Base-by-base conservation (phyloP, 352 stramenopile genomes). In the Phytophthora palmivora region DNA sequence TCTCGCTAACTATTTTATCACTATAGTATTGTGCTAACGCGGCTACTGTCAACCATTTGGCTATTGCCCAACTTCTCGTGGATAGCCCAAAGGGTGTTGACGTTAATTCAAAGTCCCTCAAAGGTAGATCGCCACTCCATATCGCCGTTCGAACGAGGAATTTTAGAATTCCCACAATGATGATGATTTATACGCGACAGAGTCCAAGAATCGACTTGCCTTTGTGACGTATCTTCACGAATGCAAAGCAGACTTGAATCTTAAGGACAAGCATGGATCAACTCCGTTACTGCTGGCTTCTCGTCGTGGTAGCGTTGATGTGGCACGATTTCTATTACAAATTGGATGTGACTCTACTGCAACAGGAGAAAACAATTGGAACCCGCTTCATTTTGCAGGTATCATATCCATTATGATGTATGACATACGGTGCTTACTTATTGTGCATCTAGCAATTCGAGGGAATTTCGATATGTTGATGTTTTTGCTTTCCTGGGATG, bases 91-190 rank as follows among this genome's bases (percentile, higher is more conserved):
- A 58, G 4, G 43, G 43, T 0, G 48, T 74, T 2, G 39, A 77
- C 12, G 21, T 89, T 7, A 77, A 90, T 48, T 56, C 61, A 1
- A 57, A 37, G 15, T 86, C 80, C 10, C 18, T 81, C 0, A 86
- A 89, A 72, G 77, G 83, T 15, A 65, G 79, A 52, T 79, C 79
- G 1, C 63, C 83, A 3, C 55, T 92, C 39, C 83, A 92, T 53
- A 37, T 89, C 15, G 49, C 65, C 12, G 74, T 58, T 46, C 67
- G 45, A 43, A 49, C 37, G 28, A 58, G 4, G 18, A 56, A 68
- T 7, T 28, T 33, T 12, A 45, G 18, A 36, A 9, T 28, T 9
- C 15, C 7, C 9, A 19, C 42, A 7, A 34, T 14, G 2, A 34
- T 19, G n/a, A 47, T 32, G 19, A 50, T 26, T 33, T 9, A 18